Base-by-base conservation (phyloP, 2,329 filamentous ascomycete species). In the Xylaria sp. region DNA sequence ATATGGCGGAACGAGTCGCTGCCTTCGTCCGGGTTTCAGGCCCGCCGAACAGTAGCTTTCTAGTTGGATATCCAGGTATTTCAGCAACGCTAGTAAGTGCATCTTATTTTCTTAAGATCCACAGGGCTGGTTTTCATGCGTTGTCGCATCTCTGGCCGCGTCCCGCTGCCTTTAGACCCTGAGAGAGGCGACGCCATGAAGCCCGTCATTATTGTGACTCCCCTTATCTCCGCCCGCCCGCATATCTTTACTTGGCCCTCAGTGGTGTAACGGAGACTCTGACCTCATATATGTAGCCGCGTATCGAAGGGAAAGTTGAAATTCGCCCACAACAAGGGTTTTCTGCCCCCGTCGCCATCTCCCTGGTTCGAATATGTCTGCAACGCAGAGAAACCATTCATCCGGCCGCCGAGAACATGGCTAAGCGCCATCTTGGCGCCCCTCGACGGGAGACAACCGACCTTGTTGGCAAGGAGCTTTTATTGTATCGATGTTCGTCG, bases 271-370 rank as follows among this genome's bases (percentile, higher is more conserved):
- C 37, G 39, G 56, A 9, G 11, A 55, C 52, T 53, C 54, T 59
- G 56, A 67, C 55, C 19, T 52, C 23, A 35, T 48, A 48, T 54
- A 10, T 53, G 35, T 71, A 97, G 91, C 94, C 94, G 71, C 90
- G 94, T 73, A 93, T 99, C 78, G 93, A 97, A 80, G 94, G 94
- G 69, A 96, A 94, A 74, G 94, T 99, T 73, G 94, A 97, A 78
- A 94, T 99, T 69, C 86, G 94, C 62, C 94, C 94, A 48, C 87
- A 86, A 57, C 82, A 88, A 63, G 93, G 94, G 62, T 87, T 89
- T 69, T 93, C 92, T 16, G 92, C 92, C 68, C 92, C 94, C 48
- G 92, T 97, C 69, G 85, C 89, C 71, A 82, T 99, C 71, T 97
- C 92, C 53, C 85, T 97, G 67, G 93, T 97, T 67, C 92, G 92